phyloP scores from a whole-genome alignment of 805 yeast genomes.

The Cyberlindnera euphorbiiphila region DNA sequence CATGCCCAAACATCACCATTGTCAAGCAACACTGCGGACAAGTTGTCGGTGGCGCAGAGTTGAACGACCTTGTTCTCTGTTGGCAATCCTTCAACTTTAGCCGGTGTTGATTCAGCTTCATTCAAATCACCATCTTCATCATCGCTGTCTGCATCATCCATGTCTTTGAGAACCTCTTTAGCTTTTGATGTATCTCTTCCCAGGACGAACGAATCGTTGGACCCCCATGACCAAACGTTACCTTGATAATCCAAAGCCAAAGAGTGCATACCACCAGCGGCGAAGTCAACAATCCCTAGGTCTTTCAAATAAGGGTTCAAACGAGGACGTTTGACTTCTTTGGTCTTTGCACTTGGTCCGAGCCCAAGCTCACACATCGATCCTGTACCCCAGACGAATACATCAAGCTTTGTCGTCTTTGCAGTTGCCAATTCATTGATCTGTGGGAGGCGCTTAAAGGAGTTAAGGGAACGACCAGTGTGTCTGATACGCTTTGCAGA shows the following conservation, averaged over 20 bases:
- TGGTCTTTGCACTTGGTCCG: constrained; percentile 91
- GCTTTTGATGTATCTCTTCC: constrained; percentile 80
- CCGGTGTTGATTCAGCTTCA: constrained; percentile 87
- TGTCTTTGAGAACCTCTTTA: constrained; percentile 62
- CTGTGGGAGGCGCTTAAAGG: constrained; percentile 26
- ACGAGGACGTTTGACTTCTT: constrained; percentile 95
- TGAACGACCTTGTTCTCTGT: constrained; percentile 60
- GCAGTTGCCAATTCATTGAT: constrained; percentile 26
- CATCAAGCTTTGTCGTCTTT: constrained; percentile 45
- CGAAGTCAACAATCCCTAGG: constrained; percentile 74
- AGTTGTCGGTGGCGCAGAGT: constrained; percentile 87
- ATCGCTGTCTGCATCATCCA: constrained; percentile 53
- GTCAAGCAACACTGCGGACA: constrained; percentile 74
- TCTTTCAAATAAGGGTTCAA: constrained; percentile 75
- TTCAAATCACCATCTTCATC: constrained; percentile 81
- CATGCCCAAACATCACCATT: constrained; percentile 92
- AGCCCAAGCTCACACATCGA: constrained; percentile 96
- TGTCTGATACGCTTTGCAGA: constrained; percentile 24
- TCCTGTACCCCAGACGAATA: constrained; percentile 95
- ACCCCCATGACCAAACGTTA: constrained; percentile 97
- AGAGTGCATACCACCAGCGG: constrained; percentile 96
- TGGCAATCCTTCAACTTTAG: constrained; percentile 64
- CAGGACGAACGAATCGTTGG: constrained; percentile 85
- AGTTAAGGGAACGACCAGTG: constrained; percentile 28
- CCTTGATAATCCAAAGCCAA: constrained; percentile 75